Evolutionary conservation across 192 early-diverging fungal species (phyloP), one percentile per base, ranked within the genome.

Genomic region (Coemansia sp.): DNA sequence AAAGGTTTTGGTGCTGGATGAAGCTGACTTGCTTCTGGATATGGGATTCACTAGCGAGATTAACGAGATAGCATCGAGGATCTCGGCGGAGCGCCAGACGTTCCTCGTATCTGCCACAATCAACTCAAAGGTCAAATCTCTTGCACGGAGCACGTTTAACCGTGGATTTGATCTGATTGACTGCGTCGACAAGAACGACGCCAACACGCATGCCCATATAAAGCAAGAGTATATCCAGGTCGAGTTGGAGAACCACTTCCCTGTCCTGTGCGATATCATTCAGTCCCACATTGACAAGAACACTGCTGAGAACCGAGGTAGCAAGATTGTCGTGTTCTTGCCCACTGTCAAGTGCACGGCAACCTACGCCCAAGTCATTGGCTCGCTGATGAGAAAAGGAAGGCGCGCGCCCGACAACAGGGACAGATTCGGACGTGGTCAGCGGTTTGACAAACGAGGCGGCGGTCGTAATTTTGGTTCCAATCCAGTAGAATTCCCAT

Each of bases 51-150:
- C 92, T 69, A 83, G 86, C 21, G 93, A 94, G 70, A 83, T 99
- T 41, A 86, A 94, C 48, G 70, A 78, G 24, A 94, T 98, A 69
- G 64, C 88, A 5, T 55, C 63, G 0, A 44, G 71, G 1, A 70
- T 93, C 18, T 92, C 95, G 6, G 26, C 59, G 21, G 65, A 92
- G 11, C 90, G 96, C 49, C 90, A 94, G 74, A 97, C 95, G 2
- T 87, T 94, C 71, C 88, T 99, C 71, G 97, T 97, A 76, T 96
- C 94, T 5, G 97, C 97, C 18, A 99, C 97, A 8, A 81, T 98
- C 12, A 89, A 91, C 7, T 43, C 46, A 8, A 85, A 89, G 60
- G 92, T 98, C 76, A 68, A 76, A 58, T 68, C 76, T 14, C 88
- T 95, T 45, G 91, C 94, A 26, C 67, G 80, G 23, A 76, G 78